Base-by-base conservation (phyloP, 768 basidiomycete genomes). In the Tulasnella sp. region DNA sequence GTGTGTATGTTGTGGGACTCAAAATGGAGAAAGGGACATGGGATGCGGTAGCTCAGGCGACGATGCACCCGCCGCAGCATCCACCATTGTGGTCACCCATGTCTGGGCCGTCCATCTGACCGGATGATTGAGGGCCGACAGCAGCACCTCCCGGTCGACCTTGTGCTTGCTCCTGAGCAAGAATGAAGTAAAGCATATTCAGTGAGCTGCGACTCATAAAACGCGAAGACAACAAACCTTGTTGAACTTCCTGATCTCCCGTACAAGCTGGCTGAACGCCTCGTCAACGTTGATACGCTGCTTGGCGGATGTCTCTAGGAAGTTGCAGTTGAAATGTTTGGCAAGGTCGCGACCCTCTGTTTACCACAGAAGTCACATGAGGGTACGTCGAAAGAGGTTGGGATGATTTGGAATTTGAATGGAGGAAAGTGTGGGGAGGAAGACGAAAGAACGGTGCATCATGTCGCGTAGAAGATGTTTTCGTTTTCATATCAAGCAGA, bases 311-410 rank as follows among this genome's bases (percentile, higher is more conserved):
- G 92, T 94, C 71, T 97, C 93, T 60, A 93, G 87, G 71, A 92
- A 96, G 67, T 86, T 89, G 75, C 91, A 92, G 45, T 85, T 85
- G 68, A 92, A 91, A 70, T 90, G 87, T 70, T 91, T 91, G 0
- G 96, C 96, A 52, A 98, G 83, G 66, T 96, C 92, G 54, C 90
- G 88, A 4, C 96, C 96, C 92, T 98, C 94, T 96, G 70, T 21
- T 44, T 34, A 1, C 21, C n/a, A 22, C 15, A 22, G 52, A 7
- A 27, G 52, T 22, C 12, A 41, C 21, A 30, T 29, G 50, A 52
- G 52, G 27, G 38, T n/a, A n/a, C n/a, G n/a, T 22, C 30, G 22
- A 31, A n/a, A n/a, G n/a, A 27, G 49, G 49, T 7, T 9, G 45
- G n/a, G n/a, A n/a, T n/a, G n/a, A n/a, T n/a, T n/a, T n/a, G n/a